These are phyloP conservation scores for Fusarium staphyleae DNA, from an alignment of 2,329 filamentous ascomycete genomes.

Conservation along the genomic window DNA sequence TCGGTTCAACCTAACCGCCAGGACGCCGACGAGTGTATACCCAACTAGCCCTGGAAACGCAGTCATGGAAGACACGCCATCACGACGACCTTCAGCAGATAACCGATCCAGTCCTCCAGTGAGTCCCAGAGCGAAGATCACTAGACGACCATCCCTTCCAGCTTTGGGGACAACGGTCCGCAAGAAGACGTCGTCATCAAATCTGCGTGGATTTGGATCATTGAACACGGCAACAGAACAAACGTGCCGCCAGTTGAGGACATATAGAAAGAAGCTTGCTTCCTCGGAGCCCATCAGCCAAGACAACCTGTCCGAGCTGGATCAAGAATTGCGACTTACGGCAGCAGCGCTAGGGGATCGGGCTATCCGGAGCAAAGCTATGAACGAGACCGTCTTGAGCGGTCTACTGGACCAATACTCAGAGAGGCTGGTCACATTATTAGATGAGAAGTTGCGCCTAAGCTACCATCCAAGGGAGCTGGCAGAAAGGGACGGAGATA, in stretches of 20 bases:
- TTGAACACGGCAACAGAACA: slow-evolving; percentile 71
- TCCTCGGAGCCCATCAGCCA: slow-evolving; percentile 63
- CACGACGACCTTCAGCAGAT: slow-evolving; percentile 55
- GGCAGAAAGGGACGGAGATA: slow-evolving; percentile 40
- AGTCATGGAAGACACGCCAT: slow-evolving; percentile 55
- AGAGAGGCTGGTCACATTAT: slow-evolving; percentile 71
- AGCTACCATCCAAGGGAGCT: slow-evolving; percentile 47
- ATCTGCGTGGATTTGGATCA: slow-evolving; percentile 59
- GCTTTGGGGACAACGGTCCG: slow-evolving; percentile 54
- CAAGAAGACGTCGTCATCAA: slow-evolving; percentile 58
- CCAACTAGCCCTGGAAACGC: slow-evolving; percentile 52
- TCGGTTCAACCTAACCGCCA: slow-evolving; percentile 53
- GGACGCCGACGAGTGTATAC: slow-evolving; percentile 50
- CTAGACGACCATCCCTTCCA: slow-evolving; percentile 62
- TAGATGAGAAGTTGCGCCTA: slow-evolving; percentile 74
- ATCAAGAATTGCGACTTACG: slow-evolving; percentile 69
- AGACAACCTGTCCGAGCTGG: slow-evolving; percentile 67
- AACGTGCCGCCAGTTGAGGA: slow-evolving; percentile 66
- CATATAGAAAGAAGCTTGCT: slow-evolving; percentile 68
- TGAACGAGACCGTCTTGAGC: slow-evolving; percentile 65
- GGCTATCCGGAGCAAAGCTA: slow-evolving; percentile 59
- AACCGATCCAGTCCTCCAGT: slow-evolving; percentile 57
- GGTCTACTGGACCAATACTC: slow-evolving; percentile 78
- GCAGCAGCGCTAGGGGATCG: slow-evolving; percentile 66
- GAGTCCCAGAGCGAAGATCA: slow-evolving; percentile 57